phyloP scores from a whole-genome alignment of 1,284 basidiomycete genomes.

The Vanrija humicola region DNA sequence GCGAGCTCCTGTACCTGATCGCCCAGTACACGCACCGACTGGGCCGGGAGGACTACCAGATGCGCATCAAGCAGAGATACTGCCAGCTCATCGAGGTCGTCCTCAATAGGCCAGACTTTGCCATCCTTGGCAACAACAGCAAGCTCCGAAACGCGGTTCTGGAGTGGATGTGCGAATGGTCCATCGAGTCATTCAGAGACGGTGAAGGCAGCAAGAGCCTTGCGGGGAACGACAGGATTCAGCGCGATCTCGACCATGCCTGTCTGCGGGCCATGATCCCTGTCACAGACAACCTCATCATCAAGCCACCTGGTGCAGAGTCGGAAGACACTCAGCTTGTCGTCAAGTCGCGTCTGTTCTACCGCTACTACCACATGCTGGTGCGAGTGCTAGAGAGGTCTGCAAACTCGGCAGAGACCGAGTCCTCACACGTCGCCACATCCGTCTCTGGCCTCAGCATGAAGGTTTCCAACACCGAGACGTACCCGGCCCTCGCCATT shows the following conservation, averaged over 20 bases:
- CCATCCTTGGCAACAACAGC: slow-evolving; percentile 64
- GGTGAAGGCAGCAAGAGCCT: neutral
- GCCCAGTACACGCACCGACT: slow-evolving; percentile 65
- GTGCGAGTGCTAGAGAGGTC: slow-evolving; percentile 60
- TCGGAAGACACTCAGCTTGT: slow-evolving; percentile 64
- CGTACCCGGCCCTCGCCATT: slow-evolving; percentile 45
- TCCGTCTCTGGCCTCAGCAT: slow-evolving; percentile 18
- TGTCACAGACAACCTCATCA: slow-evolving; percentile 68
- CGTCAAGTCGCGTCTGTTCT: slow-evolving; percentile 70
- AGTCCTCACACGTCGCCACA: slow-evolving; percentile 17
- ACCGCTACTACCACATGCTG: slow-evolving; percentile 66
- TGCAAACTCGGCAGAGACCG: slow-evolving; percentile 11
- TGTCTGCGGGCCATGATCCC: slow-evolving; percentile 68
- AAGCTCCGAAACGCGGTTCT: slow-evolving; percentile 65
- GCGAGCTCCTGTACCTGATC: slow-evolving; percentile 61
- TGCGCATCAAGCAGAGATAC: slow-evolving; percentile 70
- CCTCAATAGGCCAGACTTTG: slow-evolving; percentile 59
- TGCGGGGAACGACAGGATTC: slow-evolving; percentile 16
- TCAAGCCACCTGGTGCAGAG: slow-evolving; percentile 60
- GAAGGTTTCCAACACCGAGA: slow-evolving; percentile 8
- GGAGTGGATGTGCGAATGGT: slow-evolving; percentile 73
- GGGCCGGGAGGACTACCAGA: slow-evolving; percentile 53
- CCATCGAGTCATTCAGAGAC: slow-evolving; percentile 28
- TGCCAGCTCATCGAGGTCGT: slow-evolving; percentile 68
- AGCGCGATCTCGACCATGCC: slow-evolving; percentile 63